A percentile compares a stretch with the other conserved stretches of the same genome.
phyloP scores from a whole-genome alignment of 192 early-diverging fungal species.

The Coemansia sp. region DNA sequence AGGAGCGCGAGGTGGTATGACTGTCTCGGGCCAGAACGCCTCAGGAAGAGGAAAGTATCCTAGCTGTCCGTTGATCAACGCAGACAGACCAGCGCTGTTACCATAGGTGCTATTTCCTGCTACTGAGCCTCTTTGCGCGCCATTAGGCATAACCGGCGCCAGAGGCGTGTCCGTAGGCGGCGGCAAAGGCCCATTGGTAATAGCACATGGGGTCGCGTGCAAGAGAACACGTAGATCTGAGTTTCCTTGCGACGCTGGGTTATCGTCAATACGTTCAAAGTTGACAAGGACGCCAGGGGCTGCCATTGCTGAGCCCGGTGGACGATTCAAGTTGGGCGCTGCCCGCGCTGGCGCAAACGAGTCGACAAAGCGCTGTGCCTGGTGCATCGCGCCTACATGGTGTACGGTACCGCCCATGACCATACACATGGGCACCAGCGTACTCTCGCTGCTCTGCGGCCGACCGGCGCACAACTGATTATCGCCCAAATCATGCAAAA shows the following conservation, averaged over 20 bases:
- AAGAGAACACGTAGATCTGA: conserved; percentile 39
- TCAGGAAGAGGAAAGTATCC: conserved; percentile 77
- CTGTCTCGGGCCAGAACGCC: conserved; percentile 65
- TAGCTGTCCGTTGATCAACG: conserved; percentile 44
- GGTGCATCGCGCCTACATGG: conserved; percentile 56
- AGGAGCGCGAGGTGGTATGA: conserved; percentile 21
- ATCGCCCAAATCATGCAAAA: conserved; percentile 57
- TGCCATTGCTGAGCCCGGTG: conserved; percentile 25
- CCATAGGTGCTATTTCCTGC: conserved; percentile 18
- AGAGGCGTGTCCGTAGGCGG: conserved; percentile 30
- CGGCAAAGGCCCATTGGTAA: conserved; percentile 40
- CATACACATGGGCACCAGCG: conserved; percentile 66
- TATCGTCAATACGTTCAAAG: conserved; percentile 64
- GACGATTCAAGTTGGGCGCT: conserved; percentile 13
- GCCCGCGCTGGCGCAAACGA: conserved; percentile 43
- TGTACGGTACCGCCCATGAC: conserved; percentile 68
- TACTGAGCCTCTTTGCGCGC: conserved; percentile 15
- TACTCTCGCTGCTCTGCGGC: conserved; percentile 53
- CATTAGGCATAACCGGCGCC: neutral
- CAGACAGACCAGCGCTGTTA: conserved; percentile 42
- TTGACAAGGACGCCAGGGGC: conserved; percentile 63
- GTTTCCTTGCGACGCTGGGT: conserved; percentile 41
- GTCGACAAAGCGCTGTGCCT: conserved; percentile 70
- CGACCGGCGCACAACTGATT: conserved; percentile 36
- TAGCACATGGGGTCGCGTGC: conserved; percentile 37